Percentiles rank a stretch among this genome's conserved stretches.
These are phyloP conservation scores for Mortierella sp. DNA, from an alignment of 371 early-diverging fungal species.

Conservation along the genomic window DNA sequence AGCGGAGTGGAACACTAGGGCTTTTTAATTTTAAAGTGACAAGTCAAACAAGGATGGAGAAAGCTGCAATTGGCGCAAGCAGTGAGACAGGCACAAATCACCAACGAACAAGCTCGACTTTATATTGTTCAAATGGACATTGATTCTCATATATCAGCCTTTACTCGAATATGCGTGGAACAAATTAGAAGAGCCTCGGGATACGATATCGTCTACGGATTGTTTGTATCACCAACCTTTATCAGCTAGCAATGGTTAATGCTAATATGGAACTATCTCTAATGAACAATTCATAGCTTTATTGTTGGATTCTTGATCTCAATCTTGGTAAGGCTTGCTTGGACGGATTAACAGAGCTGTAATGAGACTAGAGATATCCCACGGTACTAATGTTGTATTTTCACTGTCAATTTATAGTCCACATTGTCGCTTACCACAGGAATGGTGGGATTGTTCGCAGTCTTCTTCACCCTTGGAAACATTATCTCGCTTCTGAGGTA, in stretches of 20 bases:
- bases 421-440: slow-evolving; percentile 72
- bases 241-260: not conserved
- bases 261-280: not conserved
- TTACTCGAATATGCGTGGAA: no score
- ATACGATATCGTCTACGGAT: no score
- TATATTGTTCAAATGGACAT: no score
- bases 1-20: no score
- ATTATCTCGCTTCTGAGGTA: slow-evolving; percentile 85
- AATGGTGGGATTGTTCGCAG: slow-evolving; percentile 81
- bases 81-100: no score
- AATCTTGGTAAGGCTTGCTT: slow-evolving; percentile 68
- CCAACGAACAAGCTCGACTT: no score
- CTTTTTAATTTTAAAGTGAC: no score
- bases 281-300: slow-evolving; percentile 62
- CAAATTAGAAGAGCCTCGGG: not conserved
- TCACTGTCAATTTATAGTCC: slow-evolving; percentile 60
- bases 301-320: slow-evolving; percentile 80
- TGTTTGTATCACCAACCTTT: no score
- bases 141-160: no score
- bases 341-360: not conserved
- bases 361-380: no score
- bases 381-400: not conserved
- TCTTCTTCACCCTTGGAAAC: slow-evolving; percentile 92
- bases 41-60: no score
- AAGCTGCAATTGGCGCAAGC: no score